phyloP scores from a whole-genome alignment of 805 yeast genomes.

The Hanseniaspora nectarophila region DNA sequence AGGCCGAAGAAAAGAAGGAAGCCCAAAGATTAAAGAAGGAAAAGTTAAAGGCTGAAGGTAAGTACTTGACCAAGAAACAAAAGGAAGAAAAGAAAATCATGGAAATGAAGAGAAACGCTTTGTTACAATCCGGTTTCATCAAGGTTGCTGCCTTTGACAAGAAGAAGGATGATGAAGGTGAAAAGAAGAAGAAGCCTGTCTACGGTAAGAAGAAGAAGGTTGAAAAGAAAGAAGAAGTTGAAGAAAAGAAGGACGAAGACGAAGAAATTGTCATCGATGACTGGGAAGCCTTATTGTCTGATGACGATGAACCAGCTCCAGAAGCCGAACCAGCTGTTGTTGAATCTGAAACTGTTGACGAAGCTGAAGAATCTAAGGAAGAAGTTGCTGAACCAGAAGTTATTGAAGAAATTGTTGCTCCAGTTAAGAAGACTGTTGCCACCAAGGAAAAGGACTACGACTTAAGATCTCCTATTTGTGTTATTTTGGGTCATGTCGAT shows the following conservation, averaged over 20 bases:
- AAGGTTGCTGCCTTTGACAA: constrained; percentile 59
- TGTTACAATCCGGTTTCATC: constrained; percentile 62
- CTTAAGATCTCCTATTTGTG: constrained; percentile 96
- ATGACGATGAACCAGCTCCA: constrained; percentile 37
- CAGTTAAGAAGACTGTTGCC: constrained; percentile 27
- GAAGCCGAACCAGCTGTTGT: constrained; percentile 44
- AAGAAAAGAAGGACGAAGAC: constrained; percentile 28
- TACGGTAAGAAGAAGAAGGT: constrained; percentile 61
- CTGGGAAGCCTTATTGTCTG: constrained; percentile 67
- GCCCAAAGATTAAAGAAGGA: constrained; percentile 78
- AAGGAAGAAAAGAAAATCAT: constrained; percentile 77
- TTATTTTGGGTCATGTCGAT: constrained; percentile 98
- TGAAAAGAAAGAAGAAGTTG: constrained; percentile 24
- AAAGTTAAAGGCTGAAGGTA: constrained; percentile 92
- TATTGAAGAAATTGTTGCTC: constrained; percentile 25
- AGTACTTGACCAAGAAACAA: constrained; percentile 84
- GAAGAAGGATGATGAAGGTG: constrained; percentile 18
- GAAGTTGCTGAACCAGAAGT: constrained; percentile 25
- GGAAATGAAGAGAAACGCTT: constrained; percentile 80
- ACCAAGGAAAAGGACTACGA: constrained; percentile 34
- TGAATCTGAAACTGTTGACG: constrained; percentile 33
- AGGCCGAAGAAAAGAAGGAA: constrained; percentile 57
- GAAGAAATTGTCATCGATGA: constrained; percentile 63
- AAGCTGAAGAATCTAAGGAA: neutral
- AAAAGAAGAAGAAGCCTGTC: constrained; percentile 37